Percentiles rank a stretch among this genome's conserved stretches.
phyloP scores from a whole-genome alignment of 352 stramenopile species.

The Phytophthora capsici region DNA sequence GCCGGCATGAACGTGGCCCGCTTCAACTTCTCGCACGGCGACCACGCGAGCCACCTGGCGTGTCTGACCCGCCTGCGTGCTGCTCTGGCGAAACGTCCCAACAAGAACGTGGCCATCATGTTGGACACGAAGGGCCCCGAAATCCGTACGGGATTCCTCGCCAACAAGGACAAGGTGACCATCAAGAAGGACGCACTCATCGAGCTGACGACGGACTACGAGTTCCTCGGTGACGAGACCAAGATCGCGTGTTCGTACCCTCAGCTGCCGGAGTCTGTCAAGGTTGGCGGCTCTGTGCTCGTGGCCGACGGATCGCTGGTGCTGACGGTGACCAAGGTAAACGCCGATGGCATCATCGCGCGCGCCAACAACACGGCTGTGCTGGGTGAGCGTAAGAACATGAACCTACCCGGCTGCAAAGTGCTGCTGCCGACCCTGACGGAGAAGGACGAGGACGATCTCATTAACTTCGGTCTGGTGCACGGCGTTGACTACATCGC shows the following conservation, averaged over 20 bases:
- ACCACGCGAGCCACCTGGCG: constrained; percentile 49
- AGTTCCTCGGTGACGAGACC: neutral
- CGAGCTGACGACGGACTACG: neutral
- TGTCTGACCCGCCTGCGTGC: constrained; percentile 70
- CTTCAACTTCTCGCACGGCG: constrained; percentile 94
- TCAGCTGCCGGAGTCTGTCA: constrained; percentile 18
- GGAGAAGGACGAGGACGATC: constrained; percentile 90
- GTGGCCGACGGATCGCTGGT: constrained; percentile 90
- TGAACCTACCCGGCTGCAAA: neutral
- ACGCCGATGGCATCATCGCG: neutral
- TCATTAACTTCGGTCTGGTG: constrained; percentile 94
- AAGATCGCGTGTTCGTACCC: constrained; percentile 18
- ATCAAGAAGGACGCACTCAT: neutral
- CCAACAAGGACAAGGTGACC: neutral
- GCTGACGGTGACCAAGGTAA: neutral
- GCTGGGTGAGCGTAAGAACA: neutral
- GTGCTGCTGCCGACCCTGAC: neutral
- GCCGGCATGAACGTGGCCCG: constrained; percentile 97
- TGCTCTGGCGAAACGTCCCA: constrained; percentile 60
- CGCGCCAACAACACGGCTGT: neutral
- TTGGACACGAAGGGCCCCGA: neutral
- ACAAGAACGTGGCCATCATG: constrained; percentile 54
- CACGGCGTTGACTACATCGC: constrained; percentile 98
- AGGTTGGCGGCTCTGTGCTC: constrained; percentile 88
- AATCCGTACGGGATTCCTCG: neutral